Percentiles rank a stretch among this genome's conserved stretches.
Conservation (phyloP, 345 rosid species). For the Murraya paniculata region DNA sequence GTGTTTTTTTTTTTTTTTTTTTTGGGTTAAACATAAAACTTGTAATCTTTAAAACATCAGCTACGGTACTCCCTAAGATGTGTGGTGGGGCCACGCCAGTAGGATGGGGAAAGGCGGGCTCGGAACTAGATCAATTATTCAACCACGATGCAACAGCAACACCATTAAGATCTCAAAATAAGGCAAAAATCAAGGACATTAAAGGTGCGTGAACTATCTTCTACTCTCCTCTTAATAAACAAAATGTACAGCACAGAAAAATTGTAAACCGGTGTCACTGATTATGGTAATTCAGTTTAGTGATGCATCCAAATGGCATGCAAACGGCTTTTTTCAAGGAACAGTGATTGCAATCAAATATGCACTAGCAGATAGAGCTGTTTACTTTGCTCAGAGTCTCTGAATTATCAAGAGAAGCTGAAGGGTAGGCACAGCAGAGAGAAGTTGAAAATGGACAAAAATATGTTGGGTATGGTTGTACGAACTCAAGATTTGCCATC, state of each 20-base stretch:
- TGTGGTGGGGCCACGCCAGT: too few relatives aligned
- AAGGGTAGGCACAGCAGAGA: neutral
- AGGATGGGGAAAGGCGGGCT: neutral
- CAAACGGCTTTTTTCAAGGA: neutral
- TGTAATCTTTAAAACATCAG: too few relatives aligned
- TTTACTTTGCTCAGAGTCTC: neutral
- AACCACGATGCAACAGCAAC: neutral
- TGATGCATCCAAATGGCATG: neutral
- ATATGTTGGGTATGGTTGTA: neutral
- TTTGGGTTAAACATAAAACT: too few relatives aligned
- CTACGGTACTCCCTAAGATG: too few relatives aligned
- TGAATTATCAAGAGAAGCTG: neutral
- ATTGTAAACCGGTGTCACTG: neutral
- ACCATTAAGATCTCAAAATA: neutral
- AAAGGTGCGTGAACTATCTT: constrained; percentile 1
- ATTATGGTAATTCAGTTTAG: neutral
- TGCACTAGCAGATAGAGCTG: neutral
- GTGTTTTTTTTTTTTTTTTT: too few relatives aligned
- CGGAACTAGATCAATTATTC: neutral
- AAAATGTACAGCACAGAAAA: neutral
- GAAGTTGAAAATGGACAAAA: neutral
- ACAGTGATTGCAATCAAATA: neutral
- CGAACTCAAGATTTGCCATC: constrained; percentile 29
- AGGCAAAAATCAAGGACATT: neutral
- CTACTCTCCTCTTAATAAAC: neutral